phyloP scores from a whole-genome alignment of 2,329 filamentous ascomycete species.

The Pseudocercospora crystallina region DNA sequence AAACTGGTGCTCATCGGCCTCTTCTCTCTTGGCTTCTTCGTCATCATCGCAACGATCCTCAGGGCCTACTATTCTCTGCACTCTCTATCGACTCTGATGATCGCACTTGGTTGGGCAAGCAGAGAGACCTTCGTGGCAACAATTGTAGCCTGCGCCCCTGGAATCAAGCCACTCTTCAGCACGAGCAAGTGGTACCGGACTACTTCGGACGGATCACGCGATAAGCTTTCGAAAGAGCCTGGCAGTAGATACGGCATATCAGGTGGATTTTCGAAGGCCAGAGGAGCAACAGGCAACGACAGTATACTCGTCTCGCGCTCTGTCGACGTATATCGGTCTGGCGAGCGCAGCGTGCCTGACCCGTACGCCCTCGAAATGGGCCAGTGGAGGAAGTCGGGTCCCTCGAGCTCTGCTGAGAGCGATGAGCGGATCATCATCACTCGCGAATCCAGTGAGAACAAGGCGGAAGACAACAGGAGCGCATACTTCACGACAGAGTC shows the following conservation, averaged over 20 bases:
- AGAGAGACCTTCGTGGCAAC: constrained; percentile 55
- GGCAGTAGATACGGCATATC: neutral
- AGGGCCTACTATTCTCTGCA: constrained; percentile 52
- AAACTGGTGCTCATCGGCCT: constrained; percentile 55
- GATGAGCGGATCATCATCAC: constrained; percentile 18
- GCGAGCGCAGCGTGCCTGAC: neutral
- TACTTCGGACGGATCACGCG: constrained; percentile 8
- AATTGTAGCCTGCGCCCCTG: constrained; percentile 55
- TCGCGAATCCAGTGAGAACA: constrained; percentile 4
- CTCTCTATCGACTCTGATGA: constrained; percentile 39
- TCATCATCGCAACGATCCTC: constrained; percentile 47
- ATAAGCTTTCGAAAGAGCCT: constrained; percentile 6
- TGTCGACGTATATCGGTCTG: constrained; percentile 13
- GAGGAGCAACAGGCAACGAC: constrained; percentile 5
- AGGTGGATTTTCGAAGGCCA: constrained; percentile 4
- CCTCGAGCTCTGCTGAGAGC: constrained; percentile 13
- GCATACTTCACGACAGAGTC: constrained; percentile 6
- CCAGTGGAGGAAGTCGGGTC: constrained; percentile 8
- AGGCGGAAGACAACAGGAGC: constrained; percentile 11
- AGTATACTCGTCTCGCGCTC: constrained; percentile 15
- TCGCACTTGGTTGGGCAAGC: constrained; percentile 52
- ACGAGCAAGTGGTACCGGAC: constrained; percentile 19
- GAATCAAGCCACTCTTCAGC: constrained; percentile 54
- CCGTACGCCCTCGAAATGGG: constrained; percentile 14
- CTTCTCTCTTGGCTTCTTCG: constrained; percentile 53